These are phyloP conservation scores for Cladophialophora yegresii DNA, from an alignment of 2,329 filamentous ascomycete species.

Conservation along the genomic window DNA sequence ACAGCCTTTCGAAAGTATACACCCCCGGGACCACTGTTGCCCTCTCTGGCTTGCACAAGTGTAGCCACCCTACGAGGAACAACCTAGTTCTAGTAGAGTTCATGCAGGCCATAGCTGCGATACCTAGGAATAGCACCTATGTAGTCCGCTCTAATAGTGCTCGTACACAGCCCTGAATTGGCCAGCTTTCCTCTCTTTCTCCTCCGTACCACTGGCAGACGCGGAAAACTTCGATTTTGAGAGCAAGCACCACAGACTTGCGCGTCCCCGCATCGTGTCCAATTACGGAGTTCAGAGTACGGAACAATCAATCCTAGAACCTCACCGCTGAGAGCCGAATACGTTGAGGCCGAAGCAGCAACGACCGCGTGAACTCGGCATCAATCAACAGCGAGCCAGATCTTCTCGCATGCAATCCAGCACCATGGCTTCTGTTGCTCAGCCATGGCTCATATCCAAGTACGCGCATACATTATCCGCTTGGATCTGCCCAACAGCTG, in stretches of 20 bases:
- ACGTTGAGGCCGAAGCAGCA: too few species aligned
- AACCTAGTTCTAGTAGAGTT: neutral
- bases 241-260: neutral
- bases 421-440: conserved; percentile 31
- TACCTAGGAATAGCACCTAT: too few species aligned
- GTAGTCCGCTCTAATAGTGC: neutral
- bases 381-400: neutral
- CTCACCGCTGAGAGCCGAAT: neutral
- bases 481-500: neutral
- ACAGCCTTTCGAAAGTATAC: neutral
- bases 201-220: too few species aligned
- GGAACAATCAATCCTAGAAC: neutral
- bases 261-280: neutral
- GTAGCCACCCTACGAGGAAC: neutral
- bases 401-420: neutral
- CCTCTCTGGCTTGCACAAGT: neutral
- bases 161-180: neutral
- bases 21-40: neutral
- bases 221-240: neutral
- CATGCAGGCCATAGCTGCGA: neutral
- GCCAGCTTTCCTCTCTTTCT: neutral
- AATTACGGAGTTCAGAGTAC: neutral
- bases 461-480: conserved; percentile 29
- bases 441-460: conserved; percentile 48
- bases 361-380: neutral